Conservation (phyloP, 169 alveolate genomes). For the Cryptosporidium sp. region DNA sequence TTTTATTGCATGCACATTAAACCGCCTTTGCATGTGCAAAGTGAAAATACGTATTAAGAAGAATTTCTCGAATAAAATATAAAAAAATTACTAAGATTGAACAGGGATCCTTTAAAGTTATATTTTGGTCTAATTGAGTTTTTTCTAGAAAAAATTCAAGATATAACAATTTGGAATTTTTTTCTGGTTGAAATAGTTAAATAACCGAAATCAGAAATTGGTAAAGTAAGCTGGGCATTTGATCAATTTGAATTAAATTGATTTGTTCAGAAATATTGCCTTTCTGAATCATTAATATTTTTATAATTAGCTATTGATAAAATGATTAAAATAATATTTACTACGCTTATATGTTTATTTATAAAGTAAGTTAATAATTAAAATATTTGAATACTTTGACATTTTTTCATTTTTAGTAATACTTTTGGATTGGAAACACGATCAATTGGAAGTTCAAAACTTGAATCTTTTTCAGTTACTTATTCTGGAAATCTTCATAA, state of each 20-base stretch:
- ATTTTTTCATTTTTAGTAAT: neutral
- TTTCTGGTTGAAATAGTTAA: neutral
- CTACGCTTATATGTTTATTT: neutral
- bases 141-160: neutral
- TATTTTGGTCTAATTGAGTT: neutral
- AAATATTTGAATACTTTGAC: neutral
- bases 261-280: neutral
- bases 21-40: slow-evolving; percentile 20
- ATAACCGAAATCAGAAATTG: neutral
- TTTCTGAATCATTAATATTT: neutral
- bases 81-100: neutral
- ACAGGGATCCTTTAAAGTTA: neutral
- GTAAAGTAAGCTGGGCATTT: neutral
- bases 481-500: slow-evolving; percentile 40
- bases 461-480: slow-evolving; percentile 25
- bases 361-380: slow-evolving; percentile 1
- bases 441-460: slow-evolving; percentile 5
- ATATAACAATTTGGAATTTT: neutral
- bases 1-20: neutral
- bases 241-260: slow-evolving; percentile 3
- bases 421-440: slow-evolving; percentile 9
- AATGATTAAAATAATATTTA: neutral
- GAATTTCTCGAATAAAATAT: neutral
- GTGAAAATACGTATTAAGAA: slow-evolving; percentile 10
- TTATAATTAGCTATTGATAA: neutral